Evolutionary conservation across 2,329 filamentous ascomycete genomes (phyloP), one percentile per base, ranked within the genome.

Genomic region (Ascochyta lentis): DNA sequence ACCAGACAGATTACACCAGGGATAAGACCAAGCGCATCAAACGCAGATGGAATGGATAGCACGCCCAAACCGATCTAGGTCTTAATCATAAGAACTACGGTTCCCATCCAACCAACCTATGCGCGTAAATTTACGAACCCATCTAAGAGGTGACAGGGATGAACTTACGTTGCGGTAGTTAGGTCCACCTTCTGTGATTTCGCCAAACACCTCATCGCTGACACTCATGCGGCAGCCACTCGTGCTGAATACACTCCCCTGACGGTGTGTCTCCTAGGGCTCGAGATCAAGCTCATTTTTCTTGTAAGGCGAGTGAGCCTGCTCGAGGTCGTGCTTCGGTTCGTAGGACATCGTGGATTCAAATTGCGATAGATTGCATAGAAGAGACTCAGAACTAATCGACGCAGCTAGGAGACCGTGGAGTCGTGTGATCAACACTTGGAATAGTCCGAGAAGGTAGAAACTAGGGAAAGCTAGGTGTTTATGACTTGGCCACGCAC

Each of bases 21-120:
- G 6, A 81, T 66, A 6, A 82, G 66, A n/a, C 80, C 80, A 2
- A 82, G 68, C 0, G 69, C 66, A 49, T 82, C 69, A 42, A 81
- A 80, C 1, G 73, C 73, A 6, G 66, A 56, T 0, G 80, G 80
- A n/a, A 82, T 79, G 0, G 79, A 79, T 15, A 82, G 72, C 24
- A 82, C 78, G 49, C 72, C 72, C 31, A 68, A 54, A 37, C 62
- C 61, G 24, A 65, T 56, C 44, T 65, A 60, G 0, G 60, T 63
- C 40, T 65, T 65, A 51, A 65, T 56, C 63, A 65, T 65, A 19
- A 65, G 47, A 12, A 56, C 63, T 2, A 63, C 54, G 2, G 60
- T 61, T 1, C 60, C 63, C 33, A 58, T 40, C 58, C 56, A 63
- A 1, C 58, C 60, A 9, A 65, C 63, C 63, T 65, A 29, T 12